Evolutionary conservation across 1,139 yeast genomes (phyloP).

Genomic region (Ashbya aceris): DNA sequence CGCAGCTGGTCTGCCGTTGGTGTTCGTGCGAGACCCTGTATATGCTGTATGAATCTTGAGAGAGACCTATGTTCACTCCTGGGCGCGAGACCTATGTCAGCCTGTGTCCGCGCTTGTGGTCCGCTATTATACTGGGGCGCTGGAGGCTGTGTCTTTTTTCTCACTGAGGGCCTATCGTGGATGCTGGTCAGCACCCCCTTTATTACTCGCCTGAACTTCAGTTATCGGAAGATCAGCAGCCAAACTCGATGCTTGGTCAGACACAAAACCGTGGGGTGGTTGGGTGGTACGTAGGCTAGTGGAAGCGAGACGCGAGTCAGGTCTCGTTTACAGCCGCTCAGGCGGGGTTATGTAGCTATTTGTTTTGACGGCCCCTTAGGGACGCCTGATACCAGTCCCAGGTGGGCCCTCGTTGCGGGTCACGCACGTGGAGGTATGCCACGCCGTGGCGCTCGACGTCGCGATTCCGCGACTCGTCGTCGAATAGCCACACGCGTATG

Average conservation of each 20-base stretch:
- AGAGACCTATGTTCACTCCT: too few relatives aligned
- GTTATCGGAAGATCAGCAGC: neutral
- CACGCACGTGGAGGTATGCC: constrained; percentile 34
- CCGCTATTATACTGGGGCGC: neutral
- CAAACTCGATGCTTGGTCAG: neutral
- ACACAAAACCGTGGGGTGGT: neutral
- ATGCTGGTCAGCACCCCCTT: too few relatives aligned
- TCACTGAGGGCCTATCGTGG: too few relatives aligned
- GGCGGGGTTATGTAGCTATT: too few relatives aligned
- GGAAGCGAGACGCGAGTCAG: neutral
- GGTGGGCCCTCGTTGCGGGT: constrained; percentile 27
- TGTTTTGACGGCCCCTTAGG: constrained; percentile 5
- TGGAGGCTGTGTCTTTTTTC: neutral
- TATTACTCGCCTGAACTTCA: too few relatives aligned
- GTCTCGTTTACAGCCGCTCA: neutral
- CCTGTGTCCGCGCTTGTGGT: neutral
- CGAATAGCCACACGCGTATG: constrained; percentile 42
- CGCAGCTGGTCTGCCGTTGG: too few relatives aligned
- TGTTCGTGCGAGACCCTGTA: too few relatives aligned
- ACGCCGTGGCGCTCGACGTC: constrained; percentile 48
- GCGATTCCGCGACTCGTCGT: constrained; percentile 49
- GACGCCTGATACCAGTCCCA: constrained; percentile 27
- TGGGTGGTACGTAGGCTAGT: neutral
- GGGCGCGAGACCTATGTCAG: too few relatives aligned
- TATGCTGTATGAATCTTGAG: too few relatives aligned